These are phyloP conservation scores for Heterobasidion occidentale DNA, from an alignment of 1,284 basidiomycete species.

Conservation along the genomic window DNA sequence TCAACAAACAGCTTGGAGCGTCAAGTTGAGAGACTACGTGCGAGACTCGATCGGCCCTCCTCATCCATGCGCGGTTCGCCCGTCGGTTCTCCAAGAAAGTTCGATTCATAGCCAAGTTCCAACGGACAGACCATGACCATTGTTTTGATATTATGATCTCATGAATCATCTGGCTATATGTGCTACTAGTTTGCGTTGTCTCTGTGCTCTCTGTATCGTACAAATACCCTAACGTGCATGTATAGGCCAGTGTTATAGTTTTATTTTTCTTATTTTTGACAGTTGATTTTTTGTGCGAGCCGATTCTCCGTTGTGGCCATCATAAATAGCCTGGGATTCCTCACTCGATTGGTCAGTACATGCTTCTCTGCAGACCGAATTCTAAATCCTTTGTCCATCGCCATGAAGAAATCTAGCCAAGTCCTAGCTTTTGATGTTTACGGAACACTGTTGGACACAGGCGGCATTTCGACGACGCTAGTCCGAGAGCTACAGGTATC, in stretches of 20 bases:
- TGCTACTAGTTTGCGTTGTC: background rate
- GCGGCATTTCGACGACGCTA: conserved; percentile 14
- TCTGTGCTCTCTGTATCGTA: background rate
- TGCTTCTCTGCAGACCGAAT: too few relatives aligned
- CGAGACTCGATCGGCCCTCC: conserved; percentile 38
- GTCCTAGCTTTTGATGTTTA: conserved; percentile 24
- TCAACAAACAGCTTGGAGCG: conserved; percentile 46
- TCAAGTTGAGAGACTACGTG: conserved; percentile 63
- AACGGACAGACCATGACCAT: background rate
- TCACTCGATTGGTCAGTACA: too few relatives aligned
- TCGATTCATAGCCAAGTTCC: background rate
- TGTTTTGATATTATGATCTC: background rate
- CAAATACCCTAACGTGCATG: too few relatives aligned
- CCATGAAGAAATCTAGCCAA: too few relatives aligned
- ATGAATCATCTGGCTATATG: background rate
- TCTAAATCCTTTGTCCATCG: too few relatives aligned
- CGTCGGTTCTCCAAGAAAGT: conserved; percentile 19
- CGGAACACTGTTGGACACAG: conserved; percentile 25
- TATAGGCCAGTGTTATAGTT: too few relatives aligned
- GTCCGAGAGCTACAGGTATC: conserved; percentile 6
- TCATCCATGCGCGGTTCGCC: conserved; percentile 23
- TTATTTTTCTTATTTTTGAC: too few relatives aligned
- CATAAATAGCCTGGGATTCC: too few relatives aligned
- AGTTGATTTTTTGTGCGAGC: too few relatives aligned
- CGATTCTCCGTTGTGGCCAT: too few relatives aligned